A percentile compares a stretch with the other conserved stretches of the same genome.
These are phyloP conservation scores for Colletotrichum phormii DNA, from an alignment of 2,329 filamentous ascomycete species.

Conservation along the genomic window DNA sequence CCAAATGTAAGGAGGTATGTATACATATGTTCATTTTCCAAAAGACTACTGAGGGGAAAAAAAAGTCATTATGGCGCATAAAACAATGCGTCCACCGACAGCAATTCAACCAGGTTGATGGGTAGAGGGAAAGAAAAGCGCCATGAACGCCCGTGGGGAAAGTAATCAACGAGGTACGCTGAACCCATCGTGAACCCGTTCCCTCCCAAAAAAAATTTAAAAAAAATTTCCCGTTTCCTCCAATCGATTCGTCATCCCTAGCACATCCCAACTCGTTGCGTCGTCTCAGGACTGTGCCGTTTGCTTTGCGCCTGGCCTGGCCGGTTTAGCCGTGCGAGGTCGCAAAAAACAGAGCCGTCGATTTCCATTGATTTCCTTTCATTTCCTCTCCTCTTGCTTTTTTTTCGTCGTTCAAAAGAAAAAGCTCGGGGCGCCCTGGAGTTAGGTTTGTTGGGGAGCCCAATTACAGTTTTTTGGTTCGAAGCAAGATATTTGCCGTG, in stretches of 20 bases:
- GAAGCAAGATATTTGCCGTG: neutral
- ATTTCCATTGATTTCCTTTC: neutral
- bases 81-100: neutral
- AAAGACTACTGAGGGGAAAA: neutral
- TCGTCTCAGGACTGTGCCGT: neutral
- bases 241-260: constrained; percentile 5
- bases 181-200: constrained; percentile 20
- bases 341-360: neutral
- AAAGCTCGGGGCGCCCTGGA: neutral
- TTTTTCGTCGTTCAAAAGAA: neutral
- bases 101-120: neutral
- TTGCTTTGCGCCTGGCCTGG: neutral
- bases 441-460: neutral
- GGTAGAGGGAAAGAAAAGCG: neutral
- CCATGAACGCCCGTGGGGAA: constrained; percentile 22
- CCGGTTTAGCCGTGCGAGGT: neutral
- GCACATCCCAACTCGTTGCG: constrained; percentile 16
- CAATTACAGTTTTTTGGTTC: neutral
- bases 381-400: neutral
- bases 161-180: neutral
- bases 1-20: neutral
- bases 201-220: neutral
- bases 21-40: neutral
- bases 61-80: neutral
- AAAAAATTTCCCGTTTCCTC: neutral